Conservation (phyloP, 1,284 basidiomycete species). For the Gymnopus androsaceus region DNA sequence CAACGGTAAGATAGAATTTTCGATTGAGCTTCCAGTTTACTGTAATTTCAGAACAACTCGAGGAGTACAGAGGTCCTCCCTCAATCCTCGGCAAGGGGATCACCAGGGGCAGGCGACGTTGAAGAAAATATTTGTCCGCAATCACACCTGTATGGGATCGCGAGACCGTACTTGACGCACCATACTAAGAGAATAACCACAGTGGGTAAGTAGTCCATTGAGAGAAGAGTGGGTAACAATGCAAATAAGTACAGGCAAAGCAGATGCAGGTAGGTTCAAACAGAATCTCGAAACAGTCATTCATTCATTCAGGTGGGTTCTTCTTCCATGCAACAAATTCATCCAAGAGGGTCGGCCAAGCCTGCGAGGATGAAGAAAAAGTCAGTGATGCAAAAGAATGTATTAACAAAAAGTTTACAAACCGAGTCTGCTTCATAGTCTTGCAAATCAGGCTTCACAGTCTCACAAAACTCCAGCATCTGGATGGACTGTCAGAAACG, state of each 20-base stretch:
- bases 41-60: too few species aligned
- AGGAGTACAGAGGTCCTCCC: too few species aligned
- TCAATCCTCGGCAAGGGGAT: too few species aligned
- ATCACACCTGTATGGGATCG: too few species aligned
- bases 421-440: slow-evolving; percentile 76
- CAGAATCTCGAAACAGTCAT: too few species aligned
- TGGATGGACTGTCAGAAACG: slow-evolving; percentile 29
- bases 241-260: neutral
- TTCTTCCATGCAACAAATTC: slow-evolving; percentile 73
- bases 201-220: neutral
- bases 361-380: slow-evolving; percentile 41
- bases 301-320: neutral
- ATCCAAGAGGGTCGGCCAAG: slow-evolving; percentile 78
- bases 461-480: slow-evolving; percentile 74
- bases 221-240: neutral
- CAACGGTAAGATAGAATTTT: too few species aligned
- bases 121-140: too few species aligned
- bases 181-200: too few species aligned
- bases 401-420: slow-evolving; percentile 28
- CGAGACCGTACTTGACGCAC: too few species aligned
- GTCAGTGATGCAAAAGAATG: neutral
- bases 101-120: too few species aligned
- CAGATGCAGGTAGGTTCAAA: neutral
- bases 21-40: too few species aligned
- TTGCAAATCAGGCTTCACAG: slow-evolving; percentile 57